phyloP scores from a whole-genome alignment of 495 filamentous ascomycete species.

The Pyronema domesticum region DNA sequence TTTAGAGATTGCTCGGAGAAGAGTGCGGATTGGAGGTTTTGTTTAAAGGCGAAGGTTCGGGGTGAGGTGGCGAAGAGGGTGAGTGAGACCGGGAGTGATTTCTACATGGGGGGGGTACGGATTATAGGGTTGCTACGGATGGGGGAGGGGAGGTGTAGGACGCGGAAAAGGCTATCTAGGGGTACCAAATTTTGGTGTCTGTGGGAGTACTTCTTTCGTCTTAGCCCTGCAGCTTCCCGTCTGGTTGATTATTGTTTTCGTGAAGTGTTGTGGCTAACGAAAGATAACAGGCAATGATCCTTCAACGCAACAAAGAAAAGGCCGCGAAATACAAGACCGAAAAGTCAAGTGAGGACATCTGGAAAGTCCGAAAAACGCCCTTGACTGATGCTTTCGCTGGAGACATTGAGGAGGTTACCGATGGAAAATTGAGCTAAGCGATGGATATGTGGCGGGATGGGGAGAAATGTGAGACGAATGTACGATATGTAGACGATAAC shows the following conservation, averaged over 20 bases:
- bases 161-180: too few species aligned
- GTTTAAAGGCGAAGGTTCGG: conserved; percentile 60
- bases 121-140: conserved; percentile 23
- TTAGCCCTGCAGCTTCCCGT: too few species aligned
- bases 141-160: conserved; percentile 24
- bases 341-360: conserved; percentile 82
- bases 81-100: neutral
- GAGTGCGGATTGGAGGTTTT: conserved; percentile 87
- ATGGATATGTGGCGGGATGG: too few species aligned
- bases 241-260: too few species aligned
- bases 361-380: conserved; percentile 46
- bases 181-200: neutral
- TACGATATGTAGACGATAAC: too few species aligned
- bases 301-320: conserved; percentile 54
- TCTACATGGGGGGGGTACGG: too few species aligned
- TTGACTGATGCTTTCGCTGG: conserved; percentile 24
- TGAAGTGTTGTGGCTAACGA: neutral
- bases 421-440: neutral
- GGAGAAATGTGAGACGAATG: too few species aligned
- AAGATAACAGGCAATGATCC: conserved; percentile 33
- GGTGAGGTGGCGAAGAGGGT: conserved; percentile 17
- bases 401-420: conserved; percentile 4
- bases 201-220: neutral
- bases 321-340: conserved; percentile 53
- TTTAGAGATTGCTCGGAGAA: conserved; percentile 57